Base-by-base conservation (phyloP, 805 yeast species). In the Suhomyces emberorum region DNA sequence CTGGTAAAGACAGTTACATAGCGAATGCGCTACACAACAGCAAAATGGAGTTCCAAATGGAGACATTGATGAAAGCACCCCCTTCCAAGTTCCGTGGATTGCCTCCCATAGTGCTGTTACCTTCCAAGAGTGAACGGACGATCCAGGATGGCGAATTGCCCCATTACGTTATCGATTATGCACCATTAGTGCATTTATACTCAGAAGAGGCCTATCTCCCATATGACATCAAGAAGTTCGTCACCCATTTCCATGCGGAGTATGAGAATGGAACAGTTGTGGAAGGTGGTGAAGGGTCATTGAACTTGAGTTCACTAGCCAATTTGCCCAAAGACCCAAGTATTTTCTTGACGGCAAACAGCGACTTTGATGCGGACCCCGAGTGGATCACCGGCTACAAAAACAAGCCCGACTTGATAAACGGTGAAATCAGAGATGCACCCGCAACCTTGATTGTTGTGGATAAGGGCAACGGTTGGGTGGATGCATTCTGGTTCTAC, bases 401-500 rank as follows among this genome's bases (percentile, higher is more conserved):
- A 15, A 83, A 83, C 49, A 66, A 70, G 36, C 97, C 97, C 2
- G 78, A 77, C 34, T 62, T 82, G 28, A 72, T 78, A 36, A 77
- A 79, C 19, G 97, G 96, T 0, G 73, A 72, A 37, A 80, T 87
- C 17, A 65, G 68, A 35, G 63, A 80, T 45, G 96, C 95, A 0
- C 95, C 96, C 0, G 89, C 95, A 0, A 72, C 82, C 0, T 59
- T 89, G 20, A 72, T 91, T 16, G 89, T 87, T 1, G 89, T 86
- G 0, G 97, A 91, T 53, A 89, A 88, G 55, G 96, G 96, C 2
- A 83, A 88, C 48, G 96, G 95, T 3, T 81, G 93, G 87, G 84
- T 89, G 0, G 98, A 91, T 57, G 87, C 97, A 0, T 91, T 77
- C 56, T 91, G 98, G 97, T 93, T 91, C 58, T 89, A 87, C 55